phyloP scores from a whole-genome alignment of 495 filamentous ascomycete species.

The Aspergillus incahuasiensis region DNA sequence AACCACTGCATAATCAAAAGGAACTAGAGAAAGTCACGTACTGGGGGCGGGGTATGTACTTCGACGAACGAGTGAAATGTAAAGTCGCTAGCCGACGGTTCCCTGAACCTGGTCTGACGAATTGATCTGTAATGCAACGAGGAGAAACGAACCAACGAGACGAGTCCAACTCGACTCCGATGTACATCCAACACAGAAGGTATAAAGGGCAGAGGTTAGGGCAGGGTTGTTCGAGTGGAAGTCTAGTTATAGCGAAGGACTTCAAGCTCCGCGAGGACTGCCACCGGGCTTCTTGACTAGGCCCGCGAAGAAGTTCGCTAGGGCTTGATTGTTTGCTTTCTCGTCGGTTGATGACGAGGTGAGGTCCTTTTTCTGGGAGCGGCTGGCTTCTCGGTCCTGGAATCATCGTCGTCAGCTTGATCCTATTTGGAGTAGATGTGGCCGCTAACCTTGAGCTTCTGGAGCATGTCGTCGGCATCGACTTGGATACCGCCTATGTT shows the following conservation, averaged over 20 bases:
- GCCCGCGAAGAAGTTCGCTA: conserved; percentile 63
- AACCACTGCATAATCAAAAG: conserved; percentile 12
- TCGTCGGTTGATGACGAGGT: conserved; percentile 41
- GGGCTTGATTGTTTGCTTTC: conserved; percentile 61
- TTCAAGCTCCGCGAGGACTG: conserved; percentile 35
- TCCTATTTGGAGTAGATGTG: not conserved
- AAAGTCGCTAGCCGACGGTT: not conserved
- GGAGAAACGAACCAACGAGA: not conserved
- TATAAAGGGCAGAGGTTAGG: too few relatives aligned
- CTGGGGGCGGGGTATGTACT: conserved; percentile 12
- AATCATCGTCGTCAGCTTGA: conserved; percentile 13
- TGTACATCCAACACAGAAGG: not conserved
- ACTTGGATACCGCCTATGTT: conserved; percentile 98
- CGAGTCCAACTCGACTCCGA: conserved; percentile 3
- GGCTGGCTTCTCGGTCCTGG: conserved; percentile 54
- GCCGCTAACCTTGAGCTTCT: conserved; percentile 69
- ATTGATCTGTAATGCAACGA: not conserved
- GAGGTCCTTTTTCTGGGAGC: conserved; percentile 43
- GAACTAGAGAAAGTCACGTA: not conserved
- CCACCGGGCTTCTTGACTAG: conserved; percentile 55
- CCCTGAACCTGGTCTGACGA: not conserved
- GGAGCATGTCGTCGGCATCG: conserved; percentile 91
- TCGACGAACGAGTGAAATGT: conserved; percentile 4
- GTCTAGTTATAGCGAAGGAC: conserved; percentile 30
- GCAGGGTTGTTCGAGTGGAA: not conserved